Conservation (phyloP, 352 stramenopile species). For the Phytophthora pluvialis region DNA sequence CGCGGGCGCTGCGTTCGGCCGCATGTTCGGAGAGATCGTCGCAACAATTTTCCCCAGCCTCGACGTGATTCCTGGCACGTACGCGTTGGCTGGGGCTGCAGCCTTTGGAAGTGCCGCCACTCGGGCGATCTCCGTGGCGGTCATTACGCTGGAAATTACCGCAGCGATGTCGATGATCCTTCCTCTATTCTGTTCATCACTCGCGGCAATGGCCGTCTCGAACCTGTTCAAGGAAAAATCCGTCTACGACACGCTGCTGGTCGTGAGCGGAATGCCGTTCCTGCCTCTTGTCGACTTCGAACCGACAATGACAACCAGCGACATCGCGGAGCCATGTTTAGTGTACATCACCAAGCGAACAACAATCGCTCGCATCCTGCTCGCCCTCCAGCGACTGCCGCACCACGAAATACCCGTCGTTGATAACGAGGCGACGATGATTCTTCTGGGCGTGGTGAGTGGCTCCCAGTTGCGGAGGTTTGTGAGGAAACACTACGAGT, state of each 20-base stretch:
- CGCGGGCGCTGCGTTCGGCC: conserved; percentile 79
- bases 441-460: conserved; percentile 72
- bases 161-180: conserved; percentile 83
- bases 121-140: conserved; percentile 78
- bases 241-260: conserved; percentile 85
- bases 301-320: conserved; percentile 50
- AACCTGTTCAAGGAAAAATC: conserved; percentile 77
- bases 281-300: conserved; percentile 86
- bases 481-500: conserved; percentile 68
- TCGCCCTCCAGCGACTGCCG: conserved; percentile 76
- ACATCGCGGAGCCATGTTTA: conserved; percentile 75
- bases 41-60: conserved; percentile 34
- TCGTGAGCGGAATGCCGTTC: conserved; percentile 81
- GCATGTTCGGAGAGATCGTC: conserved; percentile 77
- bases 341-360: conserved; percentile 82
- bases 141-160: conserved; percentile 90
- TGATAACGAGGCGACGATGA: conserved; percentile 68
- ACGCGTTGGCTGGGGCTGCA: conserved; percentile 80
- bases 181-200: conserved; percentile 77
- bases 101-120: conserved; percentile 76
- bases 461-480: conserved; percentile 65
- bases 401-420: conserved; percentile 81
- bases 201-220: conserved; percentile 69
- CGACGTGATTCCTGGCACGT: conserved; percentile 59
- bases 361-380: conserved; percentile 66